phyloP scores from a whole-genome alignment of 2,329 filamentous ascomycete genomes.

The Ceratocystis ficicola region DNA sequence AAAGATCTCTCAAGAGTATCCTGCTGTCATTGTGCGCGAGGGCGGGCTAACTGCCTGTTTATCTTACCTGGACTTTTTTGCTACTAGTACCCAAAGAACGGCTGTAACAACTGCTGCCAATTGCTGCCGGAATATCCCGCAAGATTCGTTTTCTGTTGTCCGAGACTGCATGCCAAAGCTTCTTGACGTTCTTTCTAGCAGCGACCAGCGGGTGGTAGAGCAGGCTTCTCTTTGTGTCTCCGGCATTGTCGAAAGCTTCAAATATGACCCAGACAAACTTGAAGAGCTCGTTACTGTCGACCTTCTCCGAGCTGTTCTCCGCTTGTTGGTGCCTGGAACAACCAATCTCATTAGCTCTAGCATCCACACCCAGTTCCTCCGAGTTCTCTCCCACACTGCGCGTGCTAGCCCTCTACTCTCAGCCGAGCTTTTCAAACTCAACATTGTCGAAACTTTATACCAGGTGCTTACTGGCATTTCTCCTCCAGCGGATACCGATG shows the following conservation, averaged over 20 bases:
- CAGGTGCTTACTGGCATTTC: slow-evolving; percentile 95
- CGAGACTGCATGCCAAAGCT: slow-evolving; percentile 94
- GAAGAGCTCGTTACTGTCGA: slow-evolving; percentile 87
- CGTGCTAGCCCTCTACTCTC: slow-evolving; percentile 79
- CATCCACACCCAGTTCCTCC: slow-evolving; percentile 92
- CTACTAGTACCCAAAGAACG: slow-evolving; percentile 89
- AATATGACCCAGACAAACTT: slow-evolving; percentile 70
- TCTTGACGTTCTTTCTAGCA: slow-evolving; percentile 79
- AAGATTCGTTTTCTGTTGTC: slow-evolving; percentile 84
- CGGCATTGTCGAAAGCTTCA: slow-evolving; percentile 93
- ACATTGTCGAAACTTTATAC: slow-evolving; percentile 93
- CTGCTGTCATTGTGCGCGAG: slow-evolving; percentile 86
- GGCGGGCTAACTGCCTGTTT: slow-evolving; percentile 91
- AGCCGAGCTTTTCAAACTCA: slow-evolving; percentile 85
- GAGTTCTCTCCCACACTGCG: slow-evolving; percentile 80
- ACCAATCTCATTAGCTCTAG: slow-evolving; percentile 89
- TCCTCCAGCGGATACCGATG: slow-evolving; percentile 64
- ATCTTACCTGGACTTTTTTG: slow-evolving; percentile 93
- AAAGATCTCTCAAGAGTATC: slow-evolving; percentile 95
- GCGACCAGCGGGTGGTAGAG: slow-evolving; percentile 91
- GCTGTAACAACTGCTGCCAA: slow-evolving; percentile 96
- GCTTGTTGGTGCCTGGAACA: slow-evolving; percentile 80
- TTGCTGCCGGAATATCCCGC: slow-evolving; percentile 91
- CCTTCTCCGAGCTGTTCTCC: slow-evolving; percentile 69
- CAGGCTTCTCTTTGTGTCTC: slow-evolving; percentile 93